phyloP scores from a whole-genome alignment of 805 yeast genomes.

The Millerago galiae region DNA sequence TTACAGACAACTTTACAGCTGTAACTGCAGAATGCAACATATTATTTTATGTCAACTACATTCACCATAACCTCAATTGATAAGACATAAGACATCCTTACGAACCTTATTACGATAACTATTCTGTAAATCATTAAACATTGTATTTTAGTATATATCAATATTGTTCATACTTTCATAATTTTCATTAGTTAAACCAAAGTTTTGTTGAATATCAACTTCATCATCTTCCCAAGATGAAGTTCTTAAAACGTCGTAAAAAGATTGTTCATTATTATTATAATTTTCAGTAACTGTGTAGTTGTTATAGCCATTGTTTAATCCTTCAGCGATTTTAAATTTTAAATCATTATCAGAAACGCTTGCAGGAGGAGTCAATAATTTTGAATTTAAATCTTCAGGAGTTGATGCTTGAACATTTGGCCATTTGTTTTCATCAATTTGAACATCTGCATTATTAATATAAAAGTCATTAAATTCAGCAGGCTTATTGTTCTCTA shows the following conservation, averaged over 20 bases:
- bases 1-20: too few species aligned
- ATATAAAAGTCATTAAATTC: too few species aligned
- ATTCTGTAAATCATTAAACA: too few species aligned
- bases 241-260: constrained; percentile 12
- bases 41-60: too few species aligned
- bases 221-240: constrained; percentile 17
- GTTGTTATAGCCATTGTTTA: neutral
- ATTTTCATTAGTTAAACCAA: constrained; percentile 7
- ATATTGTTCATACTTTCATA: constrained; percentile 1
- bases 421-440: constrained; percentile 18
- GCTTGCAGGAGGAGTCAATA: constrained; percentile 20
- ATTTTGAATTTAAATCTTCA: constrained; percentile 4
- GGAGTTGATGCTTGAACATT: constrained; percentile 15
- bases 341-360: constrained; percentile 11
- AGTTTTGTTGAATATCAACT: constrained; percentile 4
- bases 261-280: constrained; percentile 1
- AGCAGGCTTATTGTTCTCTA: too few species aligned
- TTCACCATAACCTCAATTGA: too few species aligned
- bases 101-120: too few species aligned
- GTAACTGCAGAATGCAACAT: too few species aligned
- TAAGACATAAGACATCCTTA: too few species aligned
- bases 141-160: neutral
- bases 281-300: neutral
- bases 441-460: neutral
- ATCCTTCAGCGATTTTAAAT: neutral